Percentiles rank a stretch among this genome's conserved stretches.
Evolutionary conservation across 2,329 filamentous ascomycete species (phyloP).

Genomic region (Cladophialophora exuberans): DNA sequence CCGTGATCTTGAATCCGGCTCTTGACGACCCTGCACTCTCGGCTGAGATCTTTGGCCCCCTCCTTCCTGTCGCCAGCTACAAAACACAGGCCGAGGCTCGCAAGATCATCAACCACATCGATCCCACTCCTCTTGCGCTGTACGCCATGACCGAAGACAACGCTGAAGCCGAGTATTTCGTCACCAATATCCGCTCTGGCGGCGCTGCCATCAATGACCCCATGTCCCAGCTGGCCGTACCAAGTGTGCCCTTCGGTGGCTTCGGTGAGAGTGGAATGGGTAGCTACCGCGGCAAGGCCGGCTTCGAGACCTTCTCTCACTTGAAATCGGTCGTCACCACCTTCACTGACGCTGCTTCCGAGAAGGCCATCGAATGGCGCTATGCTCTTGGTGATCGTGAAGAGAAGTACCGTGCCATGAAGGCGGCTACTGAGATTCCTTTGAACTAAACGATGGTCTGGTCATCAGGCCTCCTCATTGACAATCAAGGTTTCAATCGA

Average conservation of each 20-base stretch:
- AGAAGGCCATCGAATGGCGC: conserved; percentile 1
- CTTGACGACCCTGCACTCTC: conserved; percentile 43
- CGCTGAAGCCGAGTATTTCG: conserved; percentile 40
- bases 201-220: conserved; percentile 57
- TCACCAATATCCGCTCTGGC: conserved; percentile 48
- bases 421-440: background rate
- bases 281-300: conserved; percentile 53
- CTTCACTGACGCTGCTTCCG: background rate
- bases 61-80: conserved; percentile 46
- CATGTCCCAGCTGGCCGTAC: conserved; percentile 48
- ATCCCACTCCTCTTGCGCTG: conserved; percentile 44
- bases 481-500: too few relatives aligned
- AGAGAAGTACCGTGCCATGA: background rate
- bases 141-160: conserved; percentile 46
- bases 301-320: conserved; percentile 47
- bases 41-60: conserved; percentile 52
- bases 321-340: conserved; percentile 11
- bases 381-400: conserved; percentile 2
- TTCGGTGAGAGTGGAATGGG: conserved; percentile 55
- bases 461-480: too few relatives aligned
- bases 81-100: conserved; percentile 41
- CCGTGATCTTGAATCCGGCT: conserved; percentile 44
- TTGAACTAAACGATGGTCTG: background rate
- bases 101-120: conserved; percentile 30
- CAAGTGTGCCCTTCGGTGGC: conserved; percentile 53